Evolutionary conservation across 2,329 filamentous ascomycete species (phyloP), one percentile per base, ranked within the genome.

Genomic region (Beauveria rudraprayagi): DNA sequence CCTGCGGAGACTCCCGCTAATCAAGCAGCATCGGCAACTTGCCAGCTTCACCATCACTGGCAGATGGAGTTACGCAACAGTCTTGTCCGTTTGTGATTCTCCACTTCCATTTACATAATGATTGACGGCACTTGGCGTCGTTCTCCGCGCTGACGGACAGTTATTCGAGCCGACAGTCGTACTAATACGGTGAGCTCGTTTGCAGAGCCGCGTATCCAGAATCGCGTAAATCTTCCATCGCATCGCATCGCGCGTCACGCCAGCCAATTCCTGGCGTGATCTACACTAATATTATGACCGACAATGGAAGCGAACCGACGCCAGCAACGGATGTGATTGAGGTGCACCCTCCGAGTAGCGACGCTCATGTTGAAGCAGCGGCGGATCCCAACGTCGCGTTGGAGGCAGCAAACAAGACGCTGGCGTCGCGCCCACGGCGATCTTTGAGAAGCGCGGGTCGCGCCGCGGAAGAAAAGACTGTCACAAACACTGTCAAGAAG

Each of bases 401-500:
- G 3, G 44, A 50, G 16, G 1, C 24, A 7, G 46, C 37, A 30
- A 30, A 22, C 37, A 44, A 47, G 11, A 24, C 46, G 4, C 22
- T 51, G 46, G 48, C 54, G 16, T 51, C 47, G 2, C 46, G 53
- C 11, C 60, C 60, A 0, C 60, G 60, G 8, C 37, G 60, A 22
- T 57, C 60, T 10, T 37, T 57, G 19, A 14, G 60, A 52, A 52
- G 28, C 19, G 10, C 46, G 4, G 53, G 46, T 9, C 47, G 54
- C 10, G 40, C 16, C 5, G 28, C 34, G 2, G 63, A 67, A 63
- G 61, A 68, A 59, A 56, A 48, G 0, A 61, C 67, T 3, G 63
- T 67, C 10, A 70, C 64, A 40, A 67, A 66, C 19, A 17, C 61
- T 5, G 53, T 61, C 7, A 69, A 67, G 60, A 76, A 66, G 22